Base-by-base conservation (phyloP, 768 basidiomycete genomes). In the Tylopilus balloui region DNA sequence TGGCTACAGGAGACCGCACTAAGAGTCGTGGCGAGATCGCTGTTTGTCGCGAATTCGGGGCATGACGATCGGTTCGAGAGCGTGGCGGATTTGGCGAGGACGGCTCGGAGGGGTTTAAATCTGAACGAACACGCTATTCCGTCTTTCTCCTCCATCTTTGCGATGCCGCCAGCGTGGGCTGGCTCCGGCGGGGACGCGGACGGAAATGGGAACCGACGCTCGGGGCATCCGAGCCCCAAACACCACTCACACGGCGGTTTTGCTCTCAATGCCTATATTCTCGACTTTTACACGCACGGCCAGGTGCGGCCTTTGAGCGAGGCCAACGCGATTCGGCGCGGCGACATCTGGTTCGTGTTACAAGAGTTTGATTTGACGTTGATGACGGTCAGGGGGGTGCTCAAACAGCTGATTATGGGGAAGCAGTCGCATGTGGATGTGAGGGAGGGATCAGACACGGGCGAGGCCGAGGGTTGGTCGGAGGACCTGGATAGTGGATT, bases 221-320 rank as follows among this genome's bases (percentile, higher is more conserved):
- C 48, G 1, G 34, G 38, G 4, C 21, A 29, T 6, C 40, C 31
- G 23, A 34, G 14, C 1, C 6, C 32, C 20, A 51, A 47, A 9
- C 3, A 6, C 0, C 20, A 44, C 4, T 4, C 14, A 6, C 24
- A n/a, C 14, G 9, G 36, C 15, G 9, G 31, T 6, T 65, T 66
- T 37, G 67, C 66, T 9, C 70, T 85, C 38, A 86, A 87, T 51
- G 84, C 81, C 0, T 85, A 85, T 56, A 62, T 87, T 14, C 67
- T 78, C 38, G 86, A 88, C 58, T 88, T 86, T 65, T 86, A 77
- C 59, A 74, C 61, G 1, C 86, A 88, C 49, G 86, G 85, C 0
- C 81, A 83, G 58, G 66, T 70, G 7, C 58, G 64, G 2, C 69
- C 78, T 2, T 61, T 86, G 28, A 69, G 68, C 11, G 53, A 53